A percentile compares a stretch with the other conserved stretches of the same genome.
Conservation (phyloP, 805 yeast genomes). For the Candida xiaguanensis region DNA sequence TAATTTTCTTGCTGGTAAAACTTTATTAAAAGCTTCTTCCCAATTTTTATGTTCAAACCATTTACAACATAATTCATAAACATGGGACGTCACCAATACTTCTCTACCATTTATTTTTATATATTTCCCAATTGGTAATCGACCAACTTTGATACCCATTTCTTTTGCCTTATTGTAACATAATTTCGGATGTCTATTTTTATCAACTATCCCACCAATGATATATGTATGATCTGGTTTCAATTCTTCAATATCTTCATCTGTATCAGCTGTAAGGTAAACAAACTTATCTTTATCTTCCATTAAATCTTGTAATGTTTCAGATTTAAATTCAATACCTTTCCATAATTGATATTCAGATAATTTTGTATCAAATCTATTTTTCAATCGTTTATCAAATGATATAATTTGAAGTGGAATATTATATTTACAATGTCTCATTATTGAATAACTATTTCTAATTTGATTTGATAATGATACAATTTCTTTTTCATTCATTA, state of each 20-base stretch:
- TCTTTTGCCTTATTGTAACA: slow-evolving; percentile 79
- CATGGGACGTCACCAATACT: slow-evolving; percentile 92
- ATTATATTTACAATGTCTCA: slow-evolving; percentile 54
- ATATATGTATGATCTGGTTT: slow-evolving; percentile 74
- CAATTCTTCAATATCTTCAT: slow-evolving; percentile 58
- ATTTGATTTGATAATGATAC: slow-evolving; percentile 76
- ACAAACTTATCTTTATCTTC: slow-evolving; percentile 42
- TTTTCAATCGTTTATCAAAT: slow-evolving; percentile 60
- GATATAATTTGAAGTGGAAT: slow-evolving; percentile 61
- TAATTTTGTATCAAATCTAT: slow-evolving; percentile 64
- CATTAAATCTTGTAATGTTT: slow-evolving; percentile 23
- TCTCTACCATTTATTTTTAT: slow-evolving; percentile 80
- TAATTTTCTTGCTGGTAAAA: slow-evolving; percentile 75
- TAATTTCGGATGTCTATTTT: slow-evolving; percentile 78
- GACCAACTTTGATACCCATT: slow-evolving; percentile 66
- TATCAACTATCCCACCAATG: slow-evolving; percentile 95
- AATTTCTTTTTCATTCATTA: slow-evolving; percentile 73
- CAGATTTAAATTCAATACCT: slow-evolving; percentile 45
- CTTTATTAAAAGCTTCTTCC: slow-evolving; percentile 83
- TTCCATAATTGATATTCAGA: slow-evolving; percentile 67
- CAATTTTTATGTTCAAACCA: slow-evolving; percentile 78
- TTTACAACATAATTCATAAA: slow-evolving; percentile 78
- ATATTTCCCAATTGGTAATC: slow-evolving; percentile 83
- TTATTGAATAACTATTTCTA: slow-evolving; percentile 76
- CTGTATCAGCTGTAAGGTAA: slow-evolving; percentile 86